A percentile compares a stretch with the other conserved stretches of the same genome.
These are phyloP conservation scores for Henckelia pumila DNA, from an alignment of 257 asterid species.

Conservation along the genomic window DNA sequence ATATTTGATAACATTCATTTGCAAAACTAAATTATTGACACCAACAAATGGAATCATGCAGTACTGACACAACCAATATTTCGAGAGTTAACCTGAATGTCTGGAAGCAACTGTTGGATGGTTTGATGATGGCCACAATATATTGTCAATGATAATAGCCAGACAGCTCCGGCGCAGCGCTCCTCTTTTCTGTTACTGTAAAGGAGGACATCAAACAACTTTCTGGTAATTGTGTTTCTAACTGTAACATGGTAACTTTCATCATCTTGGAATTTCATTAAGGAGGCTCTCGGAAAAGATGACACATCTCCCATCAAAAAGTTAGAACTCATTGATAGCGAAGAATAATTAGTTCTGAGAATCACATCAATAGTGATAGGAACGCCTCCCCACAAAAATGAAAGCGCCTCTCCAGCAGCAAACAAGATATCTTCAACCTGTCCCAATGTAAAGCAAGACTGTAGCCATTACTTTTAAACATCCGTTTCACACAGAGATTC, in stretches of 20 bases:
- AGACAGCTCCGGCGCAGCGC: constrained; percentile 98
- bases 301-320: constrained; percentile 83
- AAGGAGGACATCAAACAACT: constrained; percentile 84
- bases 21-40: constrained; percentile 10
- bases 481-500: constrained; percentile 10
- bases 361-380: constrained; percentile 84
- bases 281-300: constrained; percentile 41
- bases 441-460: background rate
- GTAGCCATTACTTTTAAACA: constrained; percentile 16
- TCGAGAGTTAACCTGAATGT: constrained; percentile 73
- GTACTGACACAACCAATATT: constrained; percentile 11
- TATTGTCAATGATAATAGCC: constrained; percentile 87
- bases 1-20: constrained; percentile 1
- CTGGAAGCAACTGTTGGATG: constrained; percentile 90
- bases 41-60: constrained; percentile 21
- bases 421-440: constrained; percentile 95
- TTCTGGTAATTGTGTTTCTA: constrained; percentile 79
- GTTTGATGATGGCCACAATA: constrained; percentile 81
- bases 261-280: constrained; percentile 46
- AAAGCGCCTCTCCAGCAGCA: constrained; percentile 99
- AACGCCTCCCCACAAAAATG: constrained; percentile 97
- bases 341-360: constrained; percentile 83
- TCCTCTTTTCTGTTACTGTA: constrained; percentile 94
- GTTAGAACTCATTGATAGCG: constrained; percentile 84
- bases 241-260: constrained; percentile 64